These are phyloP conservation scores for Allium fistulosum DNA, from an alignment of 106 monocot genomes.

Conservation along the genomic window DNA sequence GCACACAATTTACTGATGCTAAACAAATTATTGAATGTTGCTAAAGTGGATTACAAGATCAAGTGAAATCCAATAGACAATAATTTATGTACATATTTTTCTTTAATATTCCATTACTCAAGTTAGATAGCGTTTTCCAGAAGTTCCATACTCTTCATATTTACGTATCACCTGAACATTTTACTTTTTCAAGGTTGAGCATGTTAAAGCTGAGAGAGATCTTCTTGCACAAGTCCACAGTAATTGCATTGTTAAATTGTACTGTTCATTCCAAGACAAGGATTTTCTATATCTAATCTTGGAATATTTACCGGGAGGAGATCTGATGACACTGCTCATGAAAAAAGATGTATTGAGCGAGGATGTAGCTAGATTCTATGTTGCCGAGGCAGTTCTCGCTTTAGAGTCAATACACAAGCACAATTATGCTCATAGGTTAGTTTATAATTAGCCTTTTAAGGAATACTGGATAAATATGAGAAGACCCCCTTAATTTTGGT, in stretches of 20 bases:
- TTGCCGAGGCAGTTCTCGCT: slow-evolving; percentile 25
- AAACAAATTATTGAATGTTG: too few relatives aligned
- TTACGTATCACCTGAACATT: too few relatives aligned
- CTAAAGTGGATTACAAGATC: too few relatives aligned
- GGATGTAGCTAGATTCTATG: slow-evolving; percentile 22
- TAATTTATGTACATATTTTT: neutral
- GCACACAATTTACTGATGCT: too few relatives aligned
- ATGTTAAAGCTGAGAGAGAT: slow-evolving; percentile 47
- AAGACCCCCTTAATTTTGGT: too few relatives aligned
- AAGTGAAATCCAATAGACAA: neutral
- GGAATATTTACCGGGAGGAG: slow-evolving; percentile 33
- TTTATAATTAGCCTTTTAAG: neutral
- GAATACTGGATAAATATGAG: too few relatives aligned
- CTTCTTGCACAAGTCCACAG: slow-evolving; percentile 34
- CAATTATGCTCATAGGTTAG: slow-evolving; percentile 26
- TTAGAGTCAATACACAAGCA: slow-evolving; percentile 30
- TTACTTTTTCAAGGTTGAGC: slow-evolving; percentile 23
- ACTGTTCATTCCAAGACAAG: slow-evolving; percentile 41
- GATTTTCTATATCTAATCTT: slow-evolving; percentile 27
- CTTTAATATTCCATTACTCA: neutral
- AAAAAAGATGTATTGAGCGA: slow-evolving; percentile 23
- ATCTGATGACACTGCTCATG: slow-evolving; percentile 28
- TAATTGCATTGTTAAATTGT: slow-evolving; percentile 33
- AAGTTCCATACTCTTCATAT: too few relatives aligned
- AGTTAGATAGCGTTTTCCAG: too few relatives aligned